A percentile compares a stretch with the other conserved stretches of the same genome.
phyloP scores from a whole-genome alignment of 129 eudicot species.

The Flaveria ramosissima region DNA sequence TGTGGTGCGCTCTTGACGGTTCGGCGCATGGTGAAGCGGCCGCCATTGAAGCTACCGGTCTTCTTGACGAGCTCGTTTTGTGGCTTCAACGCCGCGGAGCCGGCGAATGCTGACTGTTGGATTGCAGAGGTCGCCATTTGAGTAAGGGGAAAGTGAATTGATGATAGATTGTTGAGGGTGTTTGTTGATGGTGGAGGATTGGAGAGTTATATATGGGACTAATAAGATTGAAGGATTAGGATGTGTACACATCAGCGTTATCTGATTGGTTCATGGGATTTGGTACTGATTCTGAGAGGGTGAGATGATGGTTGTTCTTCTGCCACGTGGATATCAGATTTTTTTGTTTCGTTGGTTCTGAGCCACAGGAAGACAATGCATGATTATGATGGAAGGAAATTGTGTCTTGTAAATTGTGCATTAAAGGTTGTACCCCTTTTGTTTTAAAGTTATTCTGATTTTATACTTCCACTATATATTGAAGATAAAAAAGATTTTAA shows the following conservation, averaged over 20 bases:
- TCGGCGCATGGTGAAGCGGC: slow-evolving; percentile 66
- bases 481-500: too few species aligned
- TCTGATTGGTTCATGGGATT: slow-evolving; percentile 48
- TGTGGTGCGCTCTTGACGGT: slow-evolving; percentile 64
- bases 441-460: too few species aligned
- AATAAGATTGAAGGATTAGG: slow-evolving; percentile 41
- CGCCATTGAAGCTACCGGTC: slow-evolving; percentile 47
- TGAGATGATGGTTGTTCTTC: slow-evolving; percentile 38
- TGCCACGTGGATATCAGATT: slow-evolving; percentile 50
- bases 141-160: slow-evolving; percentile 7
- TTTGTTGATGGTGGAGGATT: neutral
- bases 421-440: too few species aligned
- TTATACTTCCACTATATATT: too few species aligned
- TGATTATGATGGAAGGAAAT: too few species aligned
- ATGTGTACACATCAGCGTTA: slow-evolving; percentile 42
- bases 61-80: slow-evolving; percentile 47
- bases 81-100: slow-evolving; percentile 37
- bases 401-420: too few species aligned
- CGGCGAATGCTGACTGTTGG: slow-evolving; percentile 58
- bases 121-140: slow-evolving; percentile 53
- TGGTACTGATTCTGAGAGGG: slow-evolving; percentile 39
- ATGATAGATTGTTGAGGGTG: slow-evolving; percentile 9
- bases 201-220: slow-evolving; percentile 32
- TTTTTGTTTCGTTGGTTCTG: slow-evolving; percentile 27
- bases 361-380: slow-evolving; percentile 10